These are phyloP conservation scores for Phialocephala subalpina DNA, from an alignment of 2,329 filamentous ascomycete species.

Conservation along the genomic window DNA sequence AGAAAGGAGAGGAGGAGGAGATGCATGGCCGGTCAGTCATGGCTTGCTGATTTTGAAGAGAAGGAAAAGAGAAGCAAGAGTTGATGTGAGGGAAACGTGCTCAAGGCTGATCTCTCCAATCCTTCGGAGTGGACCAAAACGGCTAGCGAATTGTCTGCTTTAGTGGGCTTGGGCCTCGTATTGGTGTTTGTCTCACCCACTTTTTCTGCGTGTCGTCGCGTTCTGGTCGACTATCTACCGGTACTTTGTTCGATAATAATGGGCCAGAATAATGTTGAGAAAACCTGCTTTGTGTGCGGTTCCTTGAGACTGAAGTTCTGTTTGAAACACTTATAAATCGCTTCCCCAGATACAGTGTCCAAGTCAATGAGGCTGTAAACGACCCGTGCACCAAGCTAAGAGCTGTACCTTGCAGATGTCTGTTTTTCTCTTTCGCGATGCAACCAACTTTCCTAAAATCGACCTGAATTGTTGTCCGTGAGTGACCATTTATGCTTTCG, in stretches of 20 bases:
- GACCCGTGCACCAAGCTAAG: slow-evolving; percentile 1
- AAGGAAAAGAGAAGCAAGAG: slow-evolving; percentile 18
- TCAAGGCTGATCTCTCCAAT: slow-evolving; percentile 7
- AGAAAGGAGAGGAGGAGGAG: slow-evolving; percentile 33
- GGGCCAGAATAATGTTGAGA: not conserved
- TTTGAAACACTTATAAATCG: not conserved
- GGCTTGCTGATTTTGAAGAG: slow-evolving; percentile 28
- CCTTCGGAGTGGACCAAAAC: slow-evolving; percentile 3
- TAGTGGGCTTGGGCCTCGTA: slow-evolving; percentile 2
- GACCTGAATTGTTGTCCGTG: not conserved
- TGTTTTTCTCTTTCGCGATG: not conserved
- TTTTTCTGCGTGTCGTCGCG: not conserved
- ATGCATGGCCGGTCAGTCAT: slow-evolving; percentile 43
- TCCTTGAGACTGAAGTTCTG: not conserved
- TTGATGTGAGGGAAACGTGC: not conserved
- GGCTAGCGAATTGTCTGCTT: not conserved
- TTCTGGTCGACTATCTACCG: not conserved
- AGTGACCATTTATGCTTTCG: not conserved
- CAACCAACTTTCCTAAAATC: not conserved
- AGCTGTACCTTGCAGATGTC: slow-evolving; percentile 2
- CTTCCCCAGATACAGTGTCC: not conserved
- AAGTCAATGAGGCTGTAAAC: not conserved
- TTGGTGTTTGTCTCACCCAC: not conserved
- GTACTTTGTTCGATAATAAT: no score
- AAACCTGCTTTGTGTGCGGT: not conserved